Percentiles rank a stretch among this genome's conserved stretches.
Conservation (phyloP, 768 basidiomycete genomes). For the Epithele typhae region DNA sequence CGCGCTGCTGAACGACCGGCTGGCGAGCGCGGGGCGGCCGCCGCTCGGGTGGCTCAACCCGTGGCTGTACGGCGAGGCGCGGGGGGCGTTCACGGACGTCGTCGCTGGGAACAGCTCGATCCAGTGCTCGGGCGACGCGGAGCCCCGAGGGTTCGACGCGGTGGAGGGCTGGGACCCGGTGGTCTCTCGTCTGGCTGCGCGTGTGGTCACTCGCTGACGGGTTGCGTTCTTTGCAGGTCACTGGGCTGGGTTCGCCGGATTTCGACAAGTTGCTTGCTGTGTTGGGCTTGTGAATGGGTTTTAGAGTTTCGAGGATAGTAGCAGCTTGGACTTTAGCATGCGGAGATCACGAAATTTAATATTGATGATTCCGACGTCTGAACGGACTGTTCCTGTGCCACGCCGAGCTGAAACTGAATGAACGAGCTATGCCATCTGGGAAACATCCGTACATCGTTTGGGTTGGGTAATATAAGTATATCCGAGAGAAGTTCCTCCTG, state of each 20-base stretch:
- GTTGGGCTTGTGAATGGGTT: not conserved
- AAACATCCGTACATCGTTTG: too few relatives aligned
- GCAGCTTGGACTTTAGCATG: too few relatives aligned
- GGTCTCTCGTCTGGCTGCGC: constrained; percentile 5
- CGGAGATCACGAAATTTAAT: too few relatives aligned
- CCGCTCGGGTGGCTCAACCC: constrained; percentile 35
- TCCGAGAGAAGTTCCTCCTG: too few relatives aligned
- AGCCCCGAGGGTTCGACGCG: constrained; percentile 29
- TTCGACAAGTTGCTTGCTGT: constrained; percentile 18
- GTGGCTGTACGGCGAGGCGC: constrained; percentile 24
- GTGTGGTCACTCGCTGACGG: not conserved
- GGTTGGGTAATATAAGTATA: too few relatives aligned
- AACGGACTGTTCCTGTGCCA: too few relatives aligned
- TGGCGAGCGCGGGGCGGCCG: constrained; percentile 19
- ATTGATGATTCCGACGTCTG: too few relatives aligned
- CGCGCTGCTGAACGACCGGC: constrained; percentile 44
- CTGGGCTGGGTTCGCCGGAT: constrained; percentile 30
- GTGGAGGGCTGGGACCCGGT: constrained; percentile 31
- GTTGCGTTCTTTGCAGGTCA: too few relatives aligned
- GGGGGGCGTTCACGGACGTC: constrained; percentile 22
- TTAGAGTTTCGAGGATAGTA: too few relatives aligned
- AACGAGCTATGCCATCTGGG: too few relatives aligned
- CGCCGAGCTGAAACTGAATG: too few relatives aligned
- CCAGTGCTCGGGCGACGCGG: constrained; percentile 18
- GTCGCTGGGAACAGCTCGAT: constrained; percentile 17